phyloP scores from a whole-genome alignment of 305 asterid genomes.

The Solanum hybrid region DNA sequence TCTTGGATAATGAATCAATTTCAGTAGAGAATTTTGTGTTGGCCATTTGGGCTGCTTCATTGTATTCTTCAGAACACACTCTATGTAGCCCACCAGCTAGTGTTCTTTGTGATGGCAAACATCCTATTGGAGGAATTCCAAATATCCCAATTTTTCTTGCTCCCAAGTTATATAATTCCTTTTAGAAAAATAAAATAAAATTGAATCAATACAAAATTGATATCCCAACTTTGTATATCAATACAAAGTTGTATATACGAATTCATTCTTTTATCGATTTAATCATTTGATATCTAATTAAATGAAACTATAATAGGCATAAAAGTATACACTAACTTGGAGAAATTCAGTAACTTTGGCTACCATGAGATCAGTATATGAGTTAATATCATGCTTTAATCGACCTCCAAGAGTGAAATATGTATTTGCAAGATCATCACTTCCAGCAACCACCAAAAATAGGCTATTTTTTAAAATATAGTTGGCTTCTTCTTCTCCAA shows the following conservation, averaged over 20 bases:
- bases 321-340: conserved; percentile 21
- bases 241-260: no score
- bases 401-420: conserved; percentile 39
- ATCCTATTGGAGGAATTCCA: conserved; percentile 60
- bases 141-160: conserved; percentile 40
- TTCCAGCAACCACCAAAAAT: conserved; percentile 47
- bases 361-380: conserved; percentile 49
- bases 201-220: not conserved
- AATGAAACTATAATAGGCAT: not conserved
- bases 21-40: conserved; percentile 35
- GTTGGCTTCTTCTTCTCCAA: conserved; percentile 41
- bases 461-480: conserved; percentile 28
- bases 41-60: conserved; percentile 27
- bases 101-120: conserved; percentile 65
- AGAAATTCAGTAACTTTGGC: conserved; percentile 39
- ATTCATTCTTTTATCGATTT: no score
- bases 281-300: not conserved
- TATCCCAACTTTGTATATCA: no score
- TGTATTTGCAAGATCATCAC: conserved; percentile 65
- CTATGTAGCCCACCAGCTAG: conserved; percentile 44
- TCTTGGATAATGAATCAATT: conserved; percentile 22
- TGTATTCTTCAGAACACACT: conserved; percentile 26
- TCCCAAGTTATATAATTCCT: conserved; percentile 49
- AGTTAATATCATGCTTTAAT: conserved; percentile 19
- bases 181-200: not conserved